A percentile compares a stretch with the other conserved stretches of the same genome.
Conservation (phyloP, 2,329 filamentous ascomycete genomes). For the Fusarium nodosum region DNA sequence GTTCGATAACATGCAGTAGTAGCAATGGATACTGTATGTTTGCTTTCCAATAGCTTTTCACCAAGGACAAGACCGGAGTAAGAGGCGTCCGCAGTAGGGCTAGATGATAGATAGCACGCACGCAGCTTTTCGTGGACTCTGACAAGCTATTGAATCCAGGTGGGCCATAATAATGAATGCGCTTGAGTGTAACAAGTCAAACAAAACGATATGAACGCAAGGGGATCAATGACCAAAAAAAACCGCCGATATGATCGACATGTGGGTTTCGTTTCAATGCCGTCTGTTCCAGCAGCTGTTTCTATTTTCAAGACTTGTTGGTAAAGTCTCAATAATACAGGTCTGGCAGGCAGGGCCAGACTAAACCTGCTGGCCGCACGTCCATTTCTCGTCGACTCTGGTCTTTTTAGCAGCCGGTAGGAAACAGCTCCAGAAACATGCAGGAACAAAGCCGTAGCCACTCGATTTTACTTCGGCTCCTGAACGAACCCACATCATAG, state of each 20-base stretch:
- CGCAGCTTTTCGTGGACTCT: conserved; percentile 20
- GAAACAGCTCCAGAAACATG: conserved; percentile 46
- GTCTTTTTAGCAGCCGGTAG: conserved; percentile 33
- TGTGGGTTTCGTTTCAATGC: conserved; percentile 28
- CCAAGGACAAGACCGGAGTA: conserved; percentile 15
- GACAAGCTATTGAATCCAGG: conserved; percentile 10
- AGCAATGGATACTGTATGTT: conserved; percentile 5
- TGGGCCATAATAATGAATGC: conserved; percentile 1
- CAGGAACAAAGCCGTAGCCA: conserved; percentile 49
- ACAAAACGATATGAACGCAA: neutral
- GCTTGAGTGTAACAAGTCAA: conserved; percentile 10
- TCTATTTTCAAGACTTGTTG: conserved; percentile 6
- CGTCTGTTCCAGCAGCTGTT: conserved; percentile 25
- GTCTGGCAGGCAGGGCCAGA: conserved; percentile 22
- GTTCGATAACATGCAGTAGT: conserved; percentile 26
- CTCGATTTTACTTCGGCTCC: conserved; percentile 38
- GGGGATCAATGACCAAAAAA: neutral
- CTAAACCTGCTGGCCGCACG: conserved; percentile 33
- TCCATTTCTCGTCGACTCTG: conserved; percentile 36
- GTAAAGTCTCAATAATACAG: conserved; percentile 7
- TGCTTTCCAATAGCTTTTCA: conserved; percentile 17
- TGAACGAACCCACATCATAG: conserved; percentile 39
- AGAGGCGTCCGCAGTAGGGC: conserved; percentile 28
- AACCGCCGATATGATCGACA: conserved; percentile 37
- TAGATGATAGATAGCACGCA: conserved; percentile 22